Base-by-base conservation (phyloP, 257 asterid genomes). In the Rehmannia glutinosa region DNA sequence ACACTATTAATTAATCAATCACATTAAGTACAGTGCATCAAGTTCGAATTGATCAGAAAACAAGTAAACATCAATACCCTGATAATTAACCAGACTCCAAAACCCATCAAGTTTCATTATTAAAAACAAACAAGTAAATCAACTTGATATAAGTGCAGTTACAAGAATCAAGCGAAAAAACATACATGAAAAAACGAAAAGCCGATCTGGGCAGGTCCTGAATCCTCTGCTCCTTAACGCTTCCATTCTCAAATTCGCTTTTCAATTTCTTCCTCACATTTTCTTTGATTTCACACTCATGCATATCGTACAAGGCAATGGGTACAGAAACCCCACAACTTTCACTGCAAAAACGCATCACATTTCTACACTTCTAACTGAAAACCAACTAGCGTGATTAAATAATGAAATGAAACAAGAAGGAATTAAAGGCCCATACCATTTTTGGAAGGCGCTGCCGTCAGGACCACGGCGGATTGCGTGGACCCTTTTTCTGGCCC, bases 381-480 rank as follows among this genome's bases (percentile, higher is more conserved):
- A 21, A 66, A 33, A 66, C 20, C 52, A 11, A 23, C 25, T 3
- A 8, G 8, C 24, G 38, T 32, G 24, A 19, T 65, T 10, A 58
- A 50, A 59, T 5, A 20, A 53, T 13, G 16, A 13, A 23, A 42
- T 7, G 47, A 51, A 9, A n/a, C n/a, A 11, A 12, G 39, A 47
- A 39, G 27, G 12, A 25, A 5, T 6, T 13, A 6, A 55, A 28
- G n/a, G 16, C 25, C 17, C 24, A 11, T 55, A 87, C 91, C 91
- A 82, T 63, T 61, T 81, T 32, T 71, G 79, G 71, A 84, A 87
- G 15, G 87, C 87, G 68, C 84, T 79, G 71, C 91, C 87, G 58
- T 79, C 77, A 7, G 91, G 82, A 57, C 78, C 87, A 59, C 87
- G 87, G 45, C 64, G 79, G 65, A 80, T 36, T 17, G 79, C 81